Conservation (phyloP, 768 basidiomycete genomes). For the Rubroboletus satanas region DNA sequence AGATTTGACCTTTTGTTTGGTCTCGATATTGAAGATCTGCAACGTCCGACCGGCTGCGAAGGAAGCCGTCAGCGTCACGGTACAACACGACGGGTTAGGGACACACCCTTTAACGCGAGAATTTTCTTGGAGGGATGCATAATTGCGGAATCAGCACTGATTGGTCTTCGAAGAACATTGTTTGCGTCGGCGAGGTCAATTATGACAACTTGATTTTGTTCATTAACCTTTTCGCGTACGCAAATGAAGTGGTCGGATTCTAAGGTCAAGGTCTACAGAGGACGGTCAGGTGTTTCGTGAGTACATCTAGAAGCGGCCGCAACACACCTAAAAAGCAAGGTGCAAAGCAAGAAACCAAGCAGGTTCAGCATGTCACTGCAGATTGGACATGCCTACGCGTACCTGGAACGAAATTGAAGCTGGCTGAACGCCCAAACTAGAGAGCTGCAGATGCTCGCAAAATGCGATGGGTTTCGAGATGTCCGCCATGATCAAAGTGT, state of each 20-base stretch:
- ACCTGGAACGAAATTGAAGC: constrained; percentile 97
- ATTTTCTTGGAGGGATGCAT: constrained; percentile 98
- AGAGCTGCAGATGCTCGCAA: constrained; percentile 90
- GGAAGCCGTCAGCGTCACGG: constrained; percentile 2
- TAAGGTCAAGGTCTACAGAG: constrained; percentile 78
- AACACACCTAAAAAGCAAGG: constrained; percentile 20
- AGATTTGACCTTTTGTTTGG: constrained; percentile 96
- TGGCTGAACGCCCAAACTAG: constrained; percentile 93
- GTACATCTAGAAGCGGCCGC: neutral
- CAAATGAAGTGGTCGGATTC: constrained; percentile 99
- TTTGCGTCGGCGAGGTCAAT: constrained; percentile 97
- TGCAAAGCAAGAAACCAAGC: neutral
- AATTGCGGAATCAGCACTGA: constrained; percentile 97
- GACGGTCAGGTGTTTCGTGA: neutral
- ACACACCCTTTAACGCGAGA: constrained; percentile 82
- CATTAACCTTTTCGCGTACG: constrained; percentile 91
- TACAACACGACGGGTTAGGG: neutral
- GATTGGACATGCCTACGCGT: constrained; percentile 35
- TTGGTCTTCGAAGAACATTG: constrained; percentile 92
- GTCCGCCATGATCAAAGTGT: constrained; percentile 28
- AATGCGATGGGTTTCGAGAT: constrained; percentile 75
- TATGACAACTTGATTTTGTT: constrained; percentile 97
- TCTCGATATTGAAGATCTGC: constrained; percentile 97
- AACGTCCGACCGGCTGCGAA: constrained; percentile 82
- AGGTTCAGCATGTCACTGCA: constrained; percentile 14